Base-by-base conservation (phyloP, 768 basidiomycete species). In the Mycena vitilis region DNA sequence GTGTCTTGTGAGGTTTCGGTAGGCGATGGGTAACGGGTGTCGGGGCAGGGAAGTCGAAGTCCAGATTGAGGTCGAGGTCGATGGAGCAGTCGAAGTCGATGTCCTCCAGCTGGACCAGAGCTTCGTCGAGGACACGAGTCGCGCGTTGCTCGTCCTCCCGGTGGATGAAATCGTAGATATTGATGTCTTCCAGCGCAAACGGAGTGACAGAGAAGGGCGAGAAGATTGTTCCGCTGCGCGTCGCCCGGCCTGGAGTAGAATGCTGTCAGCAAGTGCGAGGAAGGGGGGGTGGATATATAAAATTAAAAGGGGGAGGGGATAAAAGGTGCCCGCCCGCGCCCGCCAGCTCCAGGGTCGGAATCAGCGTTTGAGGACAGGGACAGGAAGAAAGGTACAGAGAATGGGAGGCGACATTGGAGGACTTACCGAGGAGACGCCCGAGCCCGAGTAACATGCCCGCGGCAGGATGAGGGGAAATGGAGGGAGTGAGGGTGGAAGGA, bases 51-150 rank as follows among this genome's bases (percentile, higher is more conserved):
- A 30, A 30, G 5, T 30, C 30, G 30, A 30, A 30, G 5, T 52
- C 34, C 2, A 56, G 54, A 8, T 60, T 58, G 45, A 15, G 49
- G 60, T 64, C 52, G 57, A 60, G 36, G 61, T 70, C 6, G 80
- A 66, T 47, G 74, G 76, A 69, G 40, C 4, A 12, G 40, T 12
- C 40, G 7, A 16, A 8, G 40, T 4, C 4, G 40, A 42, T 42
- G 16, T 85, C 78, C 49, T 80, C 78, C 7, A 87, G 78, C 49
- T 86, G 81, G 74, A 85, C 85, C 74, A 91, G 89, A 54, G 90
- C 85, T 71, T 92, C 90, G 73, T 92, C 90, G n/a, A 91, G 74
- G 74, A 91, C 88, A 22, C 56, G 38, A 2, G 40, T 57, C 34
- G 20, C 38, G 10, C 40, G 38, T 6, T 57, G 56, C 40, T 57